Conservation (phyloP, 1,139 yeast species). For the Diutina neorugosa region DNA sequence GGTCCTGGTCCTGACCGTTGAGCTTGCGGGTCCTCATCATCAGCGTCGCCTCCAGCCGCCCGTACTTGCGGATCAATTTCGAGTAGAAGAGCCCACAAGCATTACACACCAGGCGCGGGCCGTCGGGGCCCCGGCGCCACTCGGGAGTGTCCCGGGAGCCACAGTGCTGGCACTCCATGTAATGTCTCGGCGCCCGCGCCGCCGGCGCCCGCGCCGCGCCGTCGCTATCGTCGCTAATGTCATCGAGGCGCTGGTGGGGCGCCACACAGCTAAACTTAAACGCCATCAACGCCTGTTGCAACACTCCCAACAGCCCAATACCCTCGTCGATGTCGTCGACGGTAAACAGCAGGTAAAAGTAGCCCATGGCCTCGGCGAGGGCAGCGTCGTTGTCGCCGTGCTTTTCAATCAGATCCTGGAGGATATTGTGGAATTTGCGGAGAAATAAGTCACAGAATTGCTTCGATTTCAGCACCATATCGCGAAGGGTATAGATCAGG, state of each 20-base stretch:
- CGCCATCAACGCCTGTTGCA: not conserved
- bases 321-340: not conserved
- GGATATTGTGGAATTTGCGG: conserved; percentile 1
- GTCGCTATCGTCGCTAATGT: not conserved
- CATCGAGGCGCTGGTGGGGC: not conserved
- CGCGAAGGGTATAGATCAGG: not conserved
- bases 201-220: not conserved
- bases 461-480: not conserved
- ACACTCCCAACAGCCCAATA: not conserved
- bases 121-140: conserved; percentile 4
- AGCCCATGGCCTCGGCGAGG: not conserved
- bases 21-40: conserved; percentile 3
- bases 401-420: not conserved
- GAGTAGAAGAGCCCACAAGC: conserved; percentile 1
- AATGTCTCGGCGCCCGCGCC: not conserved
- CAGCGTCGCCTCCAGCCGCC: not conserved
- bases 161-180: conserved; percentile 1
- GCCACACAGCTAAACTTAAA: not conserved
- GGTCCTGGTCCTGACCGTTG: conserved; percentile 2
- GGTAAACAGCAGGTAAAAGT: conserved; percentile 1
- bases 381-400: not conserved
- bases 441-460: not conserved
- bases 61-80: conserved; percentile 1
- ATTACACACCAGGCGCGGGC: conserved; percentile 3
- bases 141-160: conserved; percentile 1